Conservation (phyloP, 2,329 filamentous ascomycete species). For the Fusarium drepaniforme region DNA sequence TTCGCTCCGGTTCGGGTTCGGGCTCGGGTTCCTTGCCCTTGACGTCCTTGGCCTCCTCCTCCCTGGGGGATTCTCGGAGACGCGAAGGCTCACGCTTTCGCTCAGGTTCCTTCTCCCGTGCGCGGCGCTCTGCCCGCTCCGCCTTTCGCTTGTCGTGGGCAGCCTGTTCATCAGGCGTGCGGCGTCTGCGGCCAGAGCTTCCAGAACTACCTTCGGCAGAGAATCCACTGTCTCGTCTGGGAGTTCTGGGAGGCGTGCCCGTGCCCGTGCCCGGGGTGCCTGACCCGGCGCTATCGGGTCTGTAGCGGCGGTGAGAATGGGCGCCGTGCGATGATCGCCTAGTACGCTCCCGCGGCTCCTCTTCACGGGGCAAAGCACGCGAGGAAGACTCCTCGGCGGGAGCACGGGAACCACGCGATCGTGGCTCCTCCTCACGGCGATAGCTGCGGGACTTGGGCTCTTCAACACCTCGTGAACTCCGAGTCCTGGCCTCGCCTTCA, state of each 20-base stretch:
- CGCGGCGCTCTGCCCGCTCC: slow-evolving; percentile 53
- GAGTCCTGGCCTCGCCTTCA: slow-evolving; percentile 28
- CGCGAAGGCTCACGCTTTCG: slow-evolving; percentile 30
- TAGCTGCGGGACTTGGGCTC: slow-evolving; percentile 29
- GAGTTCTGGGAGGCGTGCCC: slow-evolving; percentile 52
- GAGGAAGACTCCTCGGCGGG: slow-evolving; percentile 26
- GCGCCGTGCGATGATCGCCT: slow-evolving; percentile 41
- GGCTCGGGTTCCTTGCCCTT: slow-evolving; percentile 46
- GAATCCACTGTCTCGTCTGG: slow-evolving; percentile 61
- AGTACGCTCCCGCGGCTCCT: slow-evolving; percentile 34
- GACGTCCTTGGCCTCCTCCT: slow-evolving; percentile 43
- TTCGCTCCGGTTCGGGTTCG: slow-evolving; percentile 30
- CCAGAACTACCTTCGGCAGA: slow-evolving; percentile 55
- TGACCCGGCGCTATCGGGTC: slow-evolving; percentile 54
- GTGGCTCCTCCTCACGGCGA: slow-evolving; percentile 37
- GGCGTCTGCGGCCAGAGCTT: slow-evolving; percentile 49
- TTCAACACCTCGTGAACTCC: slow-evolving; percentile 27
- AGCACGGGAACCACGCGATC: slow-evolving; percentile 24
- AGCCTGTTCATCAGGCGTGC: slow-evolving; percentile 63
- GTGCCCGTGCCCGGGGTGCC: slow-evolving; percentile 50
- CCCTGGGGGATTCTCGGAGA: slow-evolving; percentile 10
- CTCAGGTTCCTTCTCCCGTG: slow-evolving; percentile 41
- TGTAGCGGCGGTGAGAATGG: slow-evolving; percentile 52
- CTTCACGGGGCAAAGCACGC: slow-evolving; percentile 28
- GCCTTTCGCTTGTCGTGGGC: slow-evolving; percentile 63